These are phyloP conservation scores for Xylaria intraflava DNA, from an alignment of 495 filamentous ascomycete species.

Conservation along the genomic window DNA sequence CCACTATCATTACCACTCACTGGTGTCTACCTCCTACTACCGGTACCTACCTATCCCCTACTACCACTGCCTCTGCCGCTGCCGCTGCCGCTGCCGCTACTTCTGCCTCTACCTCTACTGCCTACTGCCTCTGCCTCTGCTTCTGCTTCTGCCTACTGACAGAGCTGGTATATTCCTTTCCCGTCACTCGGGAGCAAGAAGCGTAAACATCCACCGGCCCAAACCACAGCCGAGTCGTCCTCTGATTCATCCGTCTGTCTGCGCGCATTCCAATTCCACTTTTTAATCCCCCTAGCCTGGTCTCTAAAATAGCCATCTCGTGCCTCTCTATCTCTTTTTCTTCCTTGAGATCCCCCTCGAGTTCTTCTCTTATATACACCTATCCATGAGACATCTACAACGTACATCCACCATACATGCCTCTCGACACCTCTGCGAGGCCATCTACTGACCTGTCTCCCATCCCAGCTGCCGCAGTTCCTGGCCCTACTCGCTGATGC, in stretches of 20 bases:
- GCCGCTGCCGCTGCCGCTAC: neutral
- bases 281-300: neutral
- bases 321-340: neutral
- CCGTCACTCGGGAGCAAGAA: neutral
- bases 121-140: neutral
- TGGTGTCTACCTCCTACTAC: neutral
- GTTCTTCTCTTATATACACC: neutral
- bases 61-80: neutral
- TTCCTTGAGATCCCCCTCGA: conserved; percentile 1
- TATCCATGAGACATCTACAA: neutral
- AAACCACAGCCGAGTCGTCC: neutral
- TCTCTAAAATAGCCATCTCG: neutral
- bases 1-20: too few relatives aligned
- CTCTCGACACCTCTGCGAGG: neutral
- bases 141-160: neutral
- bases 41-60: neutral
- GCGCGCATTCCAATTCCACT: conserved; percentile 3
- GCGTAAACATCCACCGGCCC: conserved; percentile 3
- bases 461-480: conserved; percentile 7
- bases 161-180: conserved; percentile 4
- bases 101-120: neutral
- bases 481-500: conserved; percentile 3
- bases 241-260: conserved; percentile 9
- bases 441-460: conserved; percentile 2
- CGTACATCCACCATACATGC: conserved; percentile 8